A percentile compares a stretch with the other conserved stretches of the same genome.
phyloP scores from a whole-genome alignment of 179 eudicot genomes.

The Drosera spatulata region DNA sequence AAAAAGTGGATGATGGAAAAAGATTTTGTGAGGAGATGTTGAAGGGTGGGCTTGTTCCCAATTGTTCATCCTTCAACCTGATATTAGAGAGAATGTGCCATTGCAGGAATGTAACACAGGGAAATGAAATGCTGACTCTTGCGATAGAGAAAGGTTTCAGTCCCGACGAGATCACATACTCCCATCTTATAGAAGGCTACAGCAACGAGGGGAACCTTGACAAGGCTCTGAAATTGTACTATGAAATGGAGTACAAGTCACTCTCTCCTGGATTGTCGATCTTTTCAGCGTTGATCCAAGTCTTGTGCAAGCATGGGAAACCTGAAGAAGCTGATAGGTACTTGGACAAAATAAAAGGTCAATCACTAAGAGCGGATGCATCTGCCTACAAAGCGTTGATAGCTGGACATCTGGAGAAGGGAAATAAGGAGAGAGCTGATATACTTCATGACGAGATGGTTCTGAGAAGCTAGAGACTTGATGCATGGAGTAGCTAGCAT shows the following conservation, averaged over 20 bases:
- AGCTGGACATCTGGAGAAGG: slow-evolving; percentile 20
- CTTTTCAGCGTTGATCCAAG: slow-evolving; percentile 33
- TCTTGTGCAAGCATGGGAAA: slow-evolving; percentile 31
- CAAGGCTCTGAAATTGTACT: slow-evolving; percentile 50
- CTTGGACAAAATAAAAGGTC: slow-evolving; percentile 34
- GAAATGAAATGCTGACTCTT: slow-evolving; percentile 53
- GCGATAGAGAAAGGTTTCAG: slow-evolving; percentile 53
- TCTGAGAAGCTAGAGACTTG: slow-evolving; percentile 9
- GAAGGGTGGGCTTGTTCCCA: slow-evolving; percentile 44
- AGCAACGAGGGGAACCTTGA: slow-evolving; percentile 37
- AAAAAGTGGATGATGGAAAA: slow-evolving; percentile 31
- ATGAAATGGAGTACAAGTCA: slow-evolving; percentile 64
- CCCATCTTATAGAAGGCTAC: slow-evolving; percentile 56
- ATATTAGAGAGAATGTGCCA: slow-evolving; percentile 47
- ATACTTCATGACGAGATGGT: slow-evolving; percentile 32
- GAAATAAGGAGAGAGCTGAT: slow-evolving; percentile 26
- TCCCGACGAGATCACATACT: slow-evolving; percentile 46
- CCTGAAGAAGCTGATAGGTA: slow-evolving; percentile 54
- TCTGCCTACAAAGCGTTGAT: slow-evolving; percentile 34
- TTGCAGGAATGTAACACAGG: slow-evolving; percentile 29
- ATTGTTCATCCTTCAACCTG: slow-evolving; percentile 41
- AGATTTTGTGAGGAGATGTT: slow-evolving; percentile 48
- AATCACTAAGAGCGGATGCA: slow-evolving; percentile 22
- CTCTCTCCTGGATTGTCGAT: slow-evolving; percentile 31
- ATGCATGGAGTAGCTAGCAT: too few relatives aligned